Conservation (phyloP, 148 eudicot genomes). For the Amaranthus hypochondriacus region DNA sequence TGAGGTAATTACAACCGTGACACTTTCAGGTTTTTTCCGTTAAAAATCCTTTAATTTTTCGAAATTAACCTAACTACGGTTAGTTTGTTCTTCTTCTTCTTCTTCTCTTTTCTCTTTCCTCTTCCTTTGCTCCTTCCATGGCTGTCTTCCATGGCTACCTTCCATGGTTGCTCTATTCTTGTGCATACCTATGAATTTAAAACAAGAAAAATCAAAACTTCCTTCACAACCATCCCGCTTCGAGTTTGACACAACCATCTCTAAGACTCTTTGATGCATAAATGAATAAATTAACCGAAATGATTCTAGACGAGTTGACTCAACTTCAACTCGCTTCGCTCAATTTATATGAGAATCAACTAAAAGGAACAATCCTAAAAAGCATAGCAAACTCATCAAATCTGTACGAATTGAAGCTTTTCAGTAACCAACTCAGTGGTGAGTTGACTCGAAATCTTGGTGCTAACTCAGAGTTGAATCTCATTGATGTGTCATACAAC, state of each 20-base stretch:
- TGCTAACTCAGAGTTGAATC: conserved; percentile 43
- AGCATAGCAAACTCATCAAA: conserved; percentile 53
- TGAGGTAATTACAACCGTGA: too few relatives aligned
- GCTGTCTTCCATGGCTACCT: too few relatives aligned
- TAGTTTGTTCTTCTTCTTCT: too few relatives aligned
- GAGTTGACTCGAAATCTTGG: conserved; percentile 59
- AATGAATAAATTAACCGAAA: conserved; percentile 53
- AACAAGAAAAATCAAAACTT: too few relatives aligned
- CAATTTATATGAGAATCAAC: conserved; percentile 52
- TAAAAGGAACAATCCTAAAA: conserved; percentile 50
- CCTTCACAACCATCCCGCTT: too few relatives aligned
- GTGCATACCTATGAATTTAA: too few relatives aligned
- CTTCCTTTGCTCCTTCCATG: too few relatives aligned
- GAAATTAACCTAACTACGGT: too few relatives aligned
- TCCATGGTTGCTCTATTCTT: too few relatives aligned
- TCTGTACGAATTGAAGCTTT: conserved; percentile 61
- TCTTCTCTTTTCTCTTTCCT: too few relatives aligned
- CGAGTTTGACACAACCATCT: not conserved
- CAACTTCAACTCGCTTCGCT: conserved; percentile 53
- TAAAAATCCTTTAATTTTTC: too few relatives aligned
- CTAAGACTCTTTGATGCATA: conserved; percentile 52
- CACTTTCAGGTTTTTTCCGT: too few relatives aligned
- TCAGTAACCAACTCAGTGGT: conserved; percentile 51
- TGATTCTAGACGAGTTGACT: conserved; percentile 54
- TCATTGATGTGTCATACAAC: conserved; percentile 62